Evolutionary conservation across 2,329 filamentous ascomycete species (phyloP).

Genomic region (Alternaria angustiovoidea): DNA sequence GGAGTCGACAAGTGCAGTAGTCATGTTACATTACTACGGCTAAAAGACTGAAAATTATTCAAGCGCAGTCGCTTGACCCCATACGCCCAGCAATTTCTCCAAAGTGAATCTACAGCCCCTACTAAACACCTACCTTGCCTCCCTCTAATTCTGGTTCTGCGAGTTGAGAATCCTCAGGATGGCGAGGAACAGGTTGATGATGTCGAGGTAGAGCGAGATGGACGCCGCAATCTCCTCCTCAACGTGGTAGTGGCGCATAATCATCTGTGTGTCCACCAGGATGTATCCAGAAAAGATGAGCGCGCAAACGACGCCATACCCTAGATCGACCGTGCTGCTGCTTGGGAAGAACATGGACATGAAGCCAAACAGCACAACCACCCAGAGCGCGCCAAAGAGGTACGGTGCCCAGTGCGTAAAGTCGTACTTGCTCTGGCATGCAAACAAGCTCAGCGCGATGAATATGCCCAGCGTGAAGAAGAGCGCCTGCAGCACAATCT

Average conservation of each 20-base stretch:
- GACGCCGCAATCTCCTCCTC: slow-evolving; percentile 97
- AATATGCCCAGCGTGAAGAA: slow-evolving; percentile 79
- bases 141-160: slow-evolving; percentile 83
- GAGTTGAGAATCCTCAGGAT: slow-evolving; percentile 97
- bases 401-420: slow-evolving; percentile 98
- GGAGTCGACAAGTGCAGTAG: not conserved
- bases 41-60: not conserved
- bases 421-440: slow-evolving; percentile 97
- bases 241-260: slow-evolving; percentile 95
- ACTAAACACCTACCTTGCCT: not conserved
- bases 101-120: not conserved
- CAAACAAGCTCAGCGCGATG: slow-evolving; percentile 75
- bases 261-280: slow-evolving; percentile 92
- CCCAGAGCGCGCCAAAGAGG: slow-evolving; percentile 89
- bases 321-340: slow-evolving; percentile 80
- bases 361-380: slow-evolving; percentile 89
- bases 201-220: slow-evolving; percentile 93
- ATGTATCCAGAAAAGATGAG: slow-evolving; percentile 95
- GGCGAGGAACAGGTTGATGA: slow-evolving; percentile 96
- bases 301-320: slow-evolving; percentile 82
- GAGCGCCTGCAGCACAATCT: slow-evolving; percentile 88
- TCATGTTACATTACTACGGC: not conserved
- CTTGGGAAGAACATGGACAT: slow-evolving; percentile 89
- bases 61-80: not conserved
- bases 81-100: slow-evolving; percentile 4